These are phyloP conservation scores for Paratinospora sagittata DNA, from an alignment of 164 flowering plant species.

Conservation along the genomic window DNA sequence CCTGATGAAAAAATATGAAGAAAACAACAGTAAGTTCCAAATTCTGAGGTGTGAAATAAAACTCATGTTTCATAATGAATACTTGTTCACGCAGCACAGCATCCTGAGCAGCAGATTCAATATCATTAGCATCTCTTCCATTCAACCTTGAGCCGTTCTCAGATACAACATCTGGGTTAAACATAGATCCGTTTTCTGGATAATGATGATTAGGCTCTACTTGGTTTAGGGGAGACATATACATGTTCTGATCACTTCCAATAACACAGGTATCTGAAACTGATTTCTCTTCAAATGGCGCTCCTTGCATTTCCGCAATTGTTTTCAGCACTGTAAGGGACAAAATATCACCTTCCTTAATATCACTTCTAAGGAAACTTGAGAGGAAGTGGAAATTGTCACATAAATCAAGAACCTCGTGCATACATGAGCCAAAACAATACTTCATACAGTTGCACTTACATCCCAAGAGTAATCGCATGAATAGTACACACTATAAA, in stretches of 20 bases:
- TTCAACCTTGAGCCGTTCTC: conserved; percentile 11
- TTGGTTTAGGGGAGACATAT: conserved; percentile 2
- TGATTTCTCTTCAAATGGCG: conserved; percentile 10
- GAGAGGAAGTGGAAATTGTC: not conserved
- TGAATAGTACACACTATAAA: too few relatives aligned
- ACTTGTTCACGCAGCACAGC: conserved; percentile 83
- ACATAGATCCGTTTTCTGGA: conserved; percentile 3
- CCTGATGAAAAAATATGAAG: conserved; percentile 35
- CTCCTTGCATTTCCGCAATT: conserved; percentile 16
- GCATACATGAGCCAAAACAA: not conserved
- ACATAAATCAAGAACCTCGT: not conserved
- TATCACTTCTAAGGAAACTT: not conserved
- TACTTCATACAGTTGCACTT: not conserved
- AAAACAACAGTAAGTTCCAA: not conserved
- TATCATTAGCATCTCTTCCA: conserved; percentile 24
- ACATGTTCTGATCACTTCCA: conserved; percentile 4
- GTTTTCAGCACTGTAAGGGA: not conserved
- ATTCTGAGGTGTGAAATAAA: not conserved
- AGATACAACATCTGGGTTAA: conserved; percentile 13
- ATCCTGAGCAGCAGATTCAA: conserved; percentile 64
- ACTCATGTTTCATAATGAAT: not conserved
- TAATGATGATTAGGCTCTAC: not conserved
- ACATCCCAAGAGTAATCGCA: not conserved
- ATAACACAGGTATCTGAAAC: conserved; percentile 3
- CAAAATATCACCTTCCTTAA: not conserved